Conservation (phyloP, 805 yeast genomes). For the Deakozyma indianensis region DNA sequence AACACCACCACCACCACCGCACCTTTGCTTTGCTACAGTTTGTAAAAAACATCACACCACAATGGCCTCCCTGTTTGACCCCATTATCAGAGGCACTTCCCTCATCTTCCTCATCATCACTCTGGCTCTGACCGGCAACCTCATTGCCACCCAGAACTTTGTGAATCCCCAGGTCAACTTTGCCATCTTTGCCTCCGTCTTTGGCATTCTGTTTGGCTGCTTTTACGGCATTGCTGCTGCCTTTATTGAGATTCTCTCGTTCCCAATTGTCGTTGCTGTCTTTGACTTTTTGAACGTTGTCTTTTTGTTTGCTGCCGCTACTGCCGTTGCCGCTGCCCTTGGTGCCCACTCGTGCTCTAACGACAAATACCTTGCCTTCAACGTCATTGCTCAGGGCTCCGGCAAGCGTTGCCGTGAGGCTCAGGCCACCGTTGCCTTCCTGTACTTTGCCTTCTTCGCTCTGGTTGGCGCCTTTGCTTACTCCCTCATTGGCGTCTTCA, state of each 20-base stretch:
- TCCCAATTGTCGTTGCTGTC: conserved; percentile 64
- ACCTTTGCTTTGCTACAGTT: background rate
- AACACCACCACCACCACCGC: background rate
- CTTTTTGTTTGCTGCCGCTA: conserved; percentile 89
- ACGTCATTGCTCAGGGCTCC: conserved; percentile 63
- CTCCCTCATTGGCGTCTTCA: conserved; percentile 35
- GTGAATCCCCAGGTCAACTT: conserved; percentile 71
- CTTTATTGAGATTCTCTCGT: conserved; percentile 65
- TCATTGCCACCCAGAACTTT: conserved; percentile 40
- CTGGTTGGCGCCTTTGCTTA: conserved; percentile 50
- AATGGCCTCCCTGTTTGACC: conserved; percentile 59
- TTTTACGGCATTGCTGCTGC: conserved; percentile 68
- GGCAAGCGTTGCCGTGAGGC: conserved; percentile 86
- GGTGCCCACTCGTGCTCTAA: conserved; percentile 77
- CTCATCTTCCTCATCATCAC: conserved; percentile 63
- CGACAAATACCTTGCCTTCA: conserved; percentile 44
- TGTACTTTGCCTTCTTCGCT: conserved; percentile 69
- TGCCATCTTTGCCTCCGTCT: conserved; percentile 74
- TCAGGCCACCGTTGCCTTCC: conserved; percentile 72
- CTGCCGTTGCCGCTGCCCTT: conserved; percentile 85
- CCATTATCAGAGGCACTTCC: conserved; percentile 58
- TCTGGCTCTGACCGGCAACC: conserved; percentile 82
- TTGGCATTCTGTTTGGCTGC: conserved; percentile 67
- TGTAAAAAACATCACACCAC: conserved; percentile 2
- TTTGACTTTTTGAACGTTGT: conserved; percentile 81